Conservation (phyloP, 768 basidiomycete species). For the Pholiota conissans region DNA sequence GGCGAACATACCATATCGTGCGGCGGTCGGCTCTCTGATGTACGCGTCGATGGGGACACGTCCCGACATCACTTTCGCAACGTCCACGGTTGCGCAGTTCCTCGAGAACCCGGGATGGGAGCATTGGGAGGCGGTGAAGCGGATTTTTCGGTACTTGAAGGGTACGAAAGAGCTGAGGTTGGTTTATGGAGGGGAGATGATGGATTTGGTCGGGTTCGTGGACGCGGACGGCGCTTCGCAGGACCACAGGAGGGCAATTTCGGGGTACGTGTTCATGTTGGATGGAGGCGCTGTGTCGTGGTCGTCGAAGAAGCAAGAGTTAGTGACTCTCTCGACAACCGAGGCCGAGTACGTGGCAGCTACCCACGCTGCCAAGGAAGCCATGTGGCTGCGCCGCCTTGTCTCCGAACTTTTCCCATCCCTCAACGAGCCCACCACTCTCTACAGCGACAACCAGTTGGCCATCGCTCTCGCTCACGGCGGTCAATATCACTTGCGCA, state of each 20-base stretch:
- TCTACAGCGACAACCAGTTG: constrained; percentile 14
- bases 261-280: constrained; percentile 20
- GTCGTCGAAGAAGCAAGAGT: constrained; percentile 28
- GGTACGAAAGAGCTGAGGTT: constrained; percentile 11
- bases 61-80: constrained; percentile 8
- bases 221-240: constrained; percentile 12
- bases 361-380: constrained; percentile 10
- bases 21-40: constrained; percentile 28
- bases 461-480: constrained; percentile 13
- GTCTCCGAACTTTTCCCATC: constrained; percentile 3
- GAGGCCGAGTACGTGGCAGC: constrained; percentile 17
- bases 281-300: constrained; percentile 29
- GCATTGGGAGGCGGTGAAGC: constrained; percentile 9
- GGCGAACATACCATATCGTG: constrained; percentile 21
- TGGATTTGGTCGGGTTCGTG: background rate
- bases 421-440: background rate
- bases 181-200: constrained; percentile 7
- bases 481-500: constrained; percentile 13
- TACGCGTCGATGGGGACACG: constrained; percentile 1
- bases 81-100: background rate
- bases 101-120: background rate
- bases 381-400: constrained; percentile 7
- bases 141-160: constrained; percentile 5
- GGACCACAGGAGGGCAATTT: constrained; percentile 5
- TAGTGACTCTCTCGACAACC: constrained; percentile 22